Base-by-base conservation (phyloP, 2,329 filamentous ascomycete genomes). In the Colletotrichum lupini region DNA sequence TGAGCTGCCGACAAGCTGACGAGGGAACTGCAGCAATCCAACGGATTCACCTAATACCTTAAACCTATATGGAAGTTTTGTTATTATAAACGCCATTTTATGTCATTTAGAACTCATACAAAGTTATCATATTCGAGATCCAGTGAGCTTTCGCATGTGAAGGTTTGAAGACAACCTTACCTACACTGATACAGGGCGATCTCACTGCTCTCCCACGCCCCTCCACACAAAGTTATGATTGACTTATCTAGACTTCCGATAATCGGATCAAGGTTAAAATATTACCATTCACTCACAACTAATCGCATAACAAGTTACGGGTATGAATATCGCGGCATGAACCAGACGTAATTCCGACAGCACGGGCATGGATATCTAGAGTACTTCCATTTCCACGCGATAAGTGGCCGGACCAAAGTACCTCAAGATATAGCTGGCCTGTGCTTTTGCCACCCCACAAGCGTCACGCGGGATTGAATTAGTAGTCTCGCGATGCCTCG, bases 361-460 rank as follows among this genome's bases (percentile, higher is more conserved):
- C 42, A 32, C 26, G 7, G 8, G 4, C 42, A 6, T 4, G 37
- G 42, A 32, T 49, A 62, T 52, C 42, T 16, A n/a, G 46, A 32
- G 24, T 14, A 62, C 59, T 14, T 52, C 3, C 2, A 12, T 11
- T 16, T 11, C 3, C 5, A 9, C 16, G 1, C 4, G 2, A 19
- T 16, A 30, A 19, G 7, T 1, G 0, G 2, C 19, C 8, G 1
- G 11, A 22, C 1, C 1, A 4, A n/a, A 55, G 52, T 55, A 55
- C 12, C 2, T 4, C 9, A 28, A 11, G 46, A 37, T 63, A 37
- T 22, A n/a, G 3, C 9, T 11, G 30, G 61, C 19, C 28, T 24
- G 46, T 55, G 61, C 61, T n/a, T 64, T 64, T 37, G 61, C 61
- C 61, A 64, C 49, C 61, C 16, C 19, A 7, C 26, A 19, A 16